A percentile compares a stretch with the other conserved stretches of the same genome.
These are phyloP conservation scores for Podospora pseudoanserina DNA, from an alignment of 495 filamentous ascomycete species.

Conservation along the genomic window DNA sequence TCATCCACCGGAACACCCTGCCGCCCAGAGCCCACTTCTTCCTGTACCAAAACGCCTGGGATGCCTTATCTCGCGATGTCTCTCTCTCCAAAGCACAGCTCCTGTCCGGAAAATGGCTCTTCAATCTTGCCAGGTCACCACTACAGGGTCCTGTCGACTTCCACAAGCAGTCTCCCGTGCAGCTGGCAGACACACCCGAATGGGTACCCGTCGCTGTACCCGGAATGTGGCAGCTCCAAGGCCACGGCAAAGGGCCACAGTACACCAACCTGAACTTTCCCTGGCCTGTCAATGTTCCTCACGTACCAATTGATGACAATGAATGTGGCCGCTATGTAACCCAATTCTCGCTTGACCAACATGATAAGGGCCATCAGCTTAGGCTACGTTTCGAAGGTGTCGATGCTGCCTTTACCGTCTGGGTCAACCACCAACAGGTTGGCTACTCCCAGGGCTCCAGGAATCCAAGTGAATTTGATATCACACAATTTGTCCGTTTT, in stretches of 20 bases:
- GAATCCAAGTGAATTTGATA: conserved; percentile 66
- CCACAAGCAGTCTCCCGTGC: conserved; percentile 30
- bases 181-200: conserved; percentile 23
- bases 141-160: conserved; percentile 45
- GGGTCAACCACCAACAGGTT: conserved; percentile 60
- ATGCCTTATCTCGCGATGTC: conserved; percentile 35
- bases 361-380: conserved; percentile 41
- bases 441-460: conserved; percentile 67
- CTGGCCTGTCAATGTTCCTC: conserved; percentile 58
- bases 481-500: conserved; percentile 47
- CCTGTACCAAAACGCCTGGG: conserved; percentile 38
- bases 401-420: conserved; percentile 65
- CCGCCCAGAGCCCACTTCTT: conserved; percentile 60
- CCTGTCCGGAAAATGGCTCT: conserved; percentile 58
- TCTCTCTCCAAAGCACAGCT: conserved; percentile 37
- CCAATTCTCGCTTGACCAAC: conserved; percentile 41
- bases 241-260: conserved; percentile 58
- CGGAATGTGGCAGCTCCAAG: conserved; percentile 68
- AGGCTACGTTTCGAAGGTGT: conserved; percentile 68
- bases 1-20: conserved; percentile 62
- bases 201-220: conserved; percentile 63
- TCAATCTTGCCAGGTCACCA: conserved; percentile 52
- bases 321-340: conserved; percentile 61
- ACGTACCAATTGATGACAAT: conserved; percentile 60
- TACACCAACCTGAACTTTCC: conserved; percentile 66